Evolutionary conservation across 176 grass and related monocot species (phyloP).

Genomic region (Thalia dealbata): DNA sequence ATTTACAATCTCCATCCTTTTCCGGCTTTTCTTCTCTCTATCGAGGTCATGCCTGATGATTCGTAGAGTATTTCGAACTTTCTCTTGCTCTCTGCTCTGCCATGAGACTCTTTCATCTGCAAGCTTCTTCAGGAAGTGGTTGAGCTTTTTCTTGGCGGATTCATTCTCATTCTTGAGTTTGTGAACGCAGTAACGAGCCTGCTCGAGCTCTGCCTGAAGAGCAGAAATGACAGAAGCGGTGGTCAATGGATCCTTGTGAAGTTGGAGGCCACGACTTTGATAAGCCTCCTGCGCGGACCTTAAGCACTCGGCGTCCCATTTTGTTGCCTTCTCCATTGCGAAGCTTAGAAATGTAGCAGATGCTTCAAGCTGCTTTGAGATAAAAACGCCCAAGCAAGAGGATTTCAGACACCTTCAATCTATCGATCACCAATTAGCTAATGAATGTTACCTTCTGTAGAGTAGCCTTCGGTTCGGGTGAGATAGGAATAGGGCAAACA

Average conservation of each 20-base stretch:
- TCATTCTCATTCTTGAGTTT: background rate
- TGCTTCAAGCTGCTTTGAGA: background rate
- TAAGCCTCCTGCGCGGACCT: background rate
- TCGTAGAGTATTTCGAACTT: background rate
- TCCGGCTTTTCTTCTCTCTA: background rate
- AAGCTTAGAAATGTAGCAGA: background rate
- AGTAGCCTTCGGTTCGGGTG: background rate
- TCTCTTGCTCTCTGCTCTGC: constrained; percentile 1
- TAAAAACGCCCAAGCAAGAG: background rate
- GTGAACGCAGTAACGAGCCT: background rate
- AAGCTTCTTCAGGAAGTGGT: constrained; percentile 2
- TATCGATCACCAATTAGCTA: background rate
- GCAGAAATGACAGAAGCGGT: background rate
- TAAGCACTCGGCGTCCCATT: background rate
- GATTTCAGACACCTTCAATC: background rate
- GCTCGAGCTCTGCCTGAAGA: constrained; percentile 4
- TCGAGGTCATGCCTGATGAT: background rate
- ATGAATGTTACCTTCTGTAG: background rate
- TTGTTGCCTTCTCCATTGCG: constrained; percentile 3
- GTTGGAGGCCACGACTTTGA: background rate
- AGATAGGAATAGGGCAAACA: background rate
- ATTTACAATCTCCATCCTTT: background rate
- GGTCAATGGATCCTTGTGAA: background rate
- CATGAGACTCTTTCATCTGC: constrained; percentile 1
- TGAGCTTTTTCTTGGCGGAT: background rate